These are phyloP conservation scores for Tuber calosporum DNA, from an alignment of 495 filamentous ascomycete species.

Conservation along the genomic window DNA sequence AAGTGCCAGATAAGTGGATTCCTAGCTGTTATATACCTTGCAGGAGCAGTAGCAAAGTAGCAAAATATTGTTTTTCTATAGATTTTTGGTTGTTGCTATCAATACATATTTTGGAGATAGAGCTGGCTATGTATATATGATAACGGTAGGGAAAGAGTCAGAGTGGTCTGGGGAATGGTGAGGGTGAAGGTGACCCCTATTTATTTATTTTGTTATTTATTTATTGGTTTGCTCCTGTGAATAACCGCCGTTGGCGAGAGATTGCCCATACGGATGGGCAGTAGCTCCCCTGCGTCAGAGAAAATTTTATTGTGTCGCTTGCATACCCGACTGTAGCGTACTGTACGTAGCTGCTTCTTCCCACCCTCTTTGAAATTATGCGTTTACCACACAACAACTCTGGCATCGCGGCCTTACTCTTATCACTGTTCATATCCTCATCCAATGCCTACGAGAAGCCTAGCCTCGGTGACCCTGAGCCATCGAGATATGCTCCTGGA, in stretches of 20 bases:
- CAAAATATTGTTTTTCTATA: neutral
- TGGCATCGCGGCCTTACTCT: neutral
- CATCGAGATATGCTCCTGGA: conserved; percentile 19
- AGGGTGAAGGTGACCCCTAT: neutral
- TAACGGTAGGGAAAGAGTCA: neutral
- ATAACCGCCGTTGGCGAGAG: neutral
- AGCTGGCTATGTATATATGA: neutral
- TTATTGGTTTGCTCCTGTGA: neutral
- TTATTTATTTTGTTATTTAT: neutral
- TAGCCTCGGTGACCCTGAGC: neutral
- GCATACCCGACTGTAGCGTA: neutral
- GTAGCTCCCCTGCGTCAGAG: neutral
- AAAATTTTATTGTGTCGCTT: neutral
- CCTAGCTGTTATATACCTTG: neutral
- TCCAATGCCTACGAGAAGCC: conserved; percentile 9
- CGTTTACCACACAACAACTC: neutral
- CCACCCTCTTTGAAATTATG: neutral
- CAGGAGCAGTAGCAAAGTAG: too few relatives aligned
- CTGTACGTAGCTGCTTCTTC: neutral
- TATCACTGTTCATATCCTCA: neutral
- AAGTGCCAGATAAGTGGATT: neutral
- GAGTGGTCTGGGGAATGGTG: neutral
- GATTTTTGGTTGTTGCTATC: neutral
- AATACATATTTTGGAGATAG: neutral
- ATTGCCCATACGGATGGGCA: neutral